Conservation (phyloP, 164 flowering plant genomes). For the Cinnamomum chago region DNA sequence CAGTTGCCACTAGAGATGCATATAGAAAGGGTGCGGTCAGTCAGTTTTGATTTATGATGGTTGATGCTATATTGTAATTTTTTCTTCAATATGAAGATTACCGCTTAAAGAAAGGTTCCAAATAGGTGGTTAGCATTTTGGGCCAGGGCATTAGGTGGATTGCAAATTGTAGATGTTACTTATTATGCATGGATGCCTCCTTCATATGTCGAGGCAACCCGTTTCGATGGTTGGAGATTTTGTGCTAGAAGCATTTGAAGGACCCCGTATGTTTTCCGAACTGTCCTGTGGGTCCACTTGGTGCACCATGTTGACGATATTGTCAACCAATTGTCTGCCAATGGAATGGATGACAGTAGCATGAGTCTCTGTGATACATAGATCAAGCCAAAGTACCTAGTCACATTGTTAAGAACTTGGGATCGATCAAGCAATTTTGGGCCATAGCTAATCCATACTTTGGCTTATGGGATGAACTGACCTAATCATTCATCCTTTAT, state of each 20-base stretch:
- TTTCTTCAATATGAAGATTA: no score
- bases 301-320: not conserved
- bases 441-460: slow-evolving; percentile 1
- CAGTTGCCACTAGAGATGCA: no score
- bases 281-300: not conserved
- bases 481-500: not conserved
- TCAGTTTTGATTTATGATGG: no score
- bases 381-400: not conserved
- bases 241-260: not conserved
- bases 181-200: not conserved
- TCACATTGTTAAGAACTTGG: not conserved
- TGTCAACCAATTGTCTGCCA: not conserved
- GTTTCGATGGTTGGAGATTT: not conserved
- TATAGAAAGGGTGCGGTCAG: no score
- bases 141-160: no score
- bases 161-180: not conserved
- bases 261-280: not conserved
- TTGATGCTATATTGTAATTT: no score
- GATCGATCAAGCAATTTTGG: not conserved
- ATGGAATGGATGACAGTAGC: not conserved
- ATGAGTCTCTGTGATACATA: not conserved
- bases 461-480: not conserved
- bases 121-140: no score
- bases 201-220: not conserved
- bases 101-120: no score